Percentiles rank a stretch among this genome's conserved stretches.
phyloP scores from a whole-genome alignment of 768 basidiomycete species.

The Boletus reticuloceps region DNA sequence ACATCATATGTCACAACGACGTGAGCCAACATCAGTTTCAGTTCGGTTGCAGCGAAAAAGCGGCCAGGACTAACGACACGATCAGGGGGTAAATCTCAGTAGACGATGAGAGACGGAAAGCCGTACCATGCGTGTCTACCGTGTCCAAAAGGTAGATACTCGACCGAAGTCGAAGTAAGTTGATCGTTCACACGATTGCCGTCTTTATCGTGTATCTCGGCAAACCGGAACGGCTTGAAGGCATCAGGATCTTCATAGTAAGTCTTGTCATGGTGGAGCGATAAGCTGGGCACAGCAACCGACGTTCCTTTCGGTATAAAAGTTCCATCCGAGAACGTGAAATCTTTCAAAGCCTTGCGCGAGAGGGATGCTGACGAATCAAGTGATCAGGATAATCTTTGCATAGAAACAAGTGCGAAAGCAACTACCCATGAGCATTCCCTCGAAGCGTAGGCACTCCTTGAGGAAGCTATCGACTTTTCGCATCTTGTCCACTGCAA shows the following conservation, averaged over 20 bases:
- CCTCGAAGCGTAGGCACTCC: background rate
- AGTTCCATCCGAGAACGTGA: background rate
- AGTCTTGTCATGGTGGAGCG: background rate
- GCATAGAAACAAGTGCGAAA: background rate
- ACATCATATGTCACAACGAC: slow-evolving; percentile 33
- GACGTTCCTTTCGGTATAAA: background rate
- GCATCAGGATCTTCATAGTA: background rate
- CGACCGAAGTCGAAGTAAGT: background rate
- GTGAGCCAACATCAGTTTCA: slow-evolving; percentile 48
- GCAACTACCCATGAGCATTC: background rate
- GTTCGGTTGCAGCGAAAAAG: slow-evolving; percentile 41
- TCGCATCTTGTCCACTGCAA: slow-evolving; percentile 27
- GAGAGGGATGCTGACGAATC: background rate
- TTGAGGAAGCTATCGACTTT: slow-evolving; percentile 42
- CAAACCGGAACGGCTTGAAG: background rate
- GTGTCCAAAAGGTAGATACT: background rate
- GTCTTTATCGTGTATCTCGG: background rate
- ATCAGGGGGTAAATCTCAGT: background rate
- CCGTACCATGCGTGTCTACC: background rate
- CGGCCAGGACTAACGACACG: slow-evolving; percentile 25
- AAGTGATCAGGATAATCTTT: background rate
- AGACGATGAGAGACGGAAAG: too few relatives aligned
- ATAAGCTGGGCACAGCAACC: background rate
- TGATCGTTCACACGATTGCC: background rate
- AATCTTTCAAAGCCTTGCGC: background rate